Evolutionary conservation across 352 stramenopile genomes (phyloP), one percentile per base, ranked within the genome.

Genomic region (Phytophthora multivora): DNA sequence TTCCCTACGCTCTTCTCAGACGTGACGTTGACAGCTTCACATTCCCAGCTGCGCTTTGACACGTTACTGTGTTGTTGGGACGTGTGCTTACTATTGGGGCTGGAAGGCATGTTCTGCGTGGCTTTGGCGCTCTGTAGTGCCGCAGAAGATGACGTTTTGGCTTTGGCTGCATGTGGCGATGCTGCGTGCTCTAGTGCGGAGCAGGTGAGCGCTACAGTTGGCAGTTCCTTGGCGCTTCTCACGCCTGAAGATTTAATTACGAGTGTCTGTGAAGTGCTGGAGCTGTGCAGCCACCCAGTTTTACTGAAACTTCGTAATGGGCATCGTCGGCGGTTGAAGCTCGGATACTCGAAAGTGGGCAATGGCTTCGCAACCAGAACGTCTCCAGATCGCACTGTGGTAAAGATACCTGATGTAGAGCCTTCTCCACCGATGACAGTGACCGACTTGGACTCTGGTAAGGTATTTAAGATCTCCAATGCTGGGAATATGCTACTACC

Each of bases 1-100:
- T 95, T 95, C 51, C 86, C 86, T 1, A 95, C 86, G 23, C 77
- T 95, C 15, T 95, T 95, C 49, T 95, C 86, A 16, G 86, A 95
- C 48, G 76, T 95, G 40, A 90, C 80, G 45, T 62, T 95, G 18
- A 90, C 79, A 31, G 82, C 84, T n/a, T 80, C 83, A 13, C 78
- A 88, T 30, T 82, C 84, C 0, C 86, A 92, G 50, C 58, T 95
- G 4, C 82, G 74, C 3, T 93, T 80, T 56, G 81, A 90, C 28
- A 95, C 86, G 50, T 63, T 95, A 26, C 59, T 95, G 30, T 77
- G 72, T 33, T 86, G 82, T 56, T 95, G 86, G 86, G 86, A 95
- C 39, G 78, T 91, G 16, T 95, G 86, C 54, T 48, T 95, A 18
- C 63, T 95, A 10, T 73, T 93, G 35, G 86, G 86, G 21, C 73